A percentile compares a stretch with the other conserved stretches of the same genome.
Evolutionary conservation across 1,139 yeast species (phyloP).

Genomic region (Geotrichum bryndzae): DNA sequence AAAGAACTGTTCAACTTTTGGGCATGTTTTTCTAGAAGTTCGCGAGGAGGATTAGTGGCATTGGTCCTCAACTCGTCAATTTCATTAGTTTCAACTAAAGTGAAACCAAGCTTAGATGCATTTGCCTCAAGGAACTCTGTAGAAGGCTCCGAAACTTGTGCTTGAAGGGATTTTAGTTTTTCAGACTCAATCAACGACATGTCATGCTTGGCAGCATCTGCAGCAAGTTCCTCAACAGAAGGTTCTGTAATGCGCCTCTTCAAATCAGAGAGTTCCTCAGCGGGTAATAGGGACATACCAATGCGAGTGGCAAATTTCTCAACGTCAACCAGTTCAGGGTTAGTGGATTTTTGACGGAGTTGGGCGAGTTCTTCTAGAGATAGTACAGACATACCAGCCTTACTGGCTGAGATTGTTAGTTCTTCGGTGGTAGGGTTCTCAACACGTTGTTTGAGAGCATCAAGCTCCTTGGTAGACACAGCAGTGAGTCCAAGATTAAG

Average conservation of each 20-base stretch:
- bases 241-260: slow-evolving; percentile 8
- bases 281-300: slow-evolving; percentile 15
- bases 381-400: slow-evolving; percentile 11
- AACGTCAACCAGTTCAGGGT: slow-evolving; percentile 11
- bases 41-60: slow-evolving; percentile 19
- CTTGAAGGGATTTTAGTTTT: slow-evolving; percentile 29
- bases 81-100: slow-evolving; percentile 23
- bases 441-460: slow-evolving; percentile 20
- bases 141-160: slow-evolving; percentile 10
- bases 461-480: slow-evolving; percentile 20
- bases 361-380: slow-evolving; percentile 8
- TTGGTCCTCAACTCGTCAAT: slow-evolving; percentile 10
- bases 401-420: slow-evolving; percentile 8
- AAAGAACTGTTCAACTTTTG: slow-evolving; percentile 24
- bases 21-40: slow-evolving; percentile 4
- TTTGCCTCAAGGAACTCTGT: slow-evolving; percentile 5
- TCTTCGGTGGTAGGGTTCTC: slow-evolving; percentile 12
- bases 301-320: slow-evolving; percentile 23
- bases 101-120: slow-evolving; percentile 10
- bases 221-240: slow-evolving; percentile 11
- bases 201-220: slow-evolving; percentile 12
- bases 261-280: slow-evolving; percentile 28
- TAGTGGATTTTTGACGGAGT: slow-evolving; percentile 6
- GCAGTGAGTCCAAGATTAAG: slow-evolving; percentile 30
- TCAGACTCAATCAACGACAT: slow-evolving; percentile 15